phyloP scores from a whole-genome alignment of 805 yeast species.

The Zygosaccharomyces rouxii region DNA sequence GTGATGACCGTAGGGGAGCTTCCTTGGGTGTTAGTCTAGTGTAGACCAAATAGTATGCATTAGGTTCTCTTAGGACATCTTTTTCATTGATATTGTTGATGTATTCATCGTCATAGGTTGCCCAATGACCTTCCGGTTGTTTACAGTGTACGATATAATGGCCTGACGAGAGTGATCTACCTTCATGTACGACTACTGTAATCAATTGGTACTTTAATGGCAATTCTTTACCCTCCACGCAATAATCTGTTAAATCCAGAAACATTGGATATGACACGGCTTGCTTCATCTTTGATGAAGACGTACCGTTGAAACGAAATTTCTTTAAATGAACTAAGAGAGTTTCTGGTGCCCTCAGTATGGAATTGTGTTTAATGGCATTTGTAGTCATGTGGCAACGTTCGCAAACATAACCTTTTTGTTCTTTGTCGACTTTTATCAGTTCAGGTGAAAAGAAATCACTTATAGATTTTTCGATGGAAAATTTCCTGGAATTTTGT shows the following conservation, averaged over 20 bases:
- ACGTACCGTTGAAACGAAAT: conserved; percentile 78
- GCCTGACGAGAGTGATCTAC: conserved; percentile 86
- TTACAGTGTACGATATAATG: conserved; percentile 89
- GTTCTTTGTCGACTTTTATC: conserved; percentile 65
- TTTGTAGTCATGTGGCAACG: conserved; percentile 71
- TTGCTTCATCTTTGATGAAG: conserved; percentile 82
- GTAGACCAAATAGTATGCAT: conserved; percentile 87
- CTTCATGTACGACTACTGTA: conserved; percentile 90
- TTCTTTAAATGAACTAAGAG: conserved; percentile 83
- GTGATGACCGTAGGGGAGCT: conserved; percentile 17
- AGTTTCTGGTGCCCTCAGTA: conserved; percentile 83
- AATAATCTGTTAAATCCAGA: conserved; percentile 66
- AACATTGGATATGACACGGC: conserved; percentile 75
- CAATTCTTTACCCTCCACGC: conserved; percentile 35
- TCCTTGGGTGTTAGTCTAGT: conserved; percentile 64
- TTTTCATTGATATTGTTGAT: conserved; percentile 68
- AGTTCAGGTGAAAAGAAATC: conserved; percentile 83
- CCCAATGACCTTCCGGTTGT: conserved; percentile 92
- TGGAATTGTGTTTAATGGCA: conserved; percentile 71
- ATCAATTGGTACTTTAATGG: conserved; percentile 65
- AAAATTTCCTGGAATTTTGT: conserved; percentile 40
- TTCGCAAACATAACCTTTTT: conserved; percentile 83
- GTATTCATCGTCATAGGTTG: conserved; percentile 90
- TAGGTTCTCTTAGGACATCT: conserved; percentile 73
- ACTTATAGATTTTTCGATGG: conserved; percentile 67